Conservation (phyloP, 1,284 basidiomycete species). For the Schizopora paradoxa region DNA sequence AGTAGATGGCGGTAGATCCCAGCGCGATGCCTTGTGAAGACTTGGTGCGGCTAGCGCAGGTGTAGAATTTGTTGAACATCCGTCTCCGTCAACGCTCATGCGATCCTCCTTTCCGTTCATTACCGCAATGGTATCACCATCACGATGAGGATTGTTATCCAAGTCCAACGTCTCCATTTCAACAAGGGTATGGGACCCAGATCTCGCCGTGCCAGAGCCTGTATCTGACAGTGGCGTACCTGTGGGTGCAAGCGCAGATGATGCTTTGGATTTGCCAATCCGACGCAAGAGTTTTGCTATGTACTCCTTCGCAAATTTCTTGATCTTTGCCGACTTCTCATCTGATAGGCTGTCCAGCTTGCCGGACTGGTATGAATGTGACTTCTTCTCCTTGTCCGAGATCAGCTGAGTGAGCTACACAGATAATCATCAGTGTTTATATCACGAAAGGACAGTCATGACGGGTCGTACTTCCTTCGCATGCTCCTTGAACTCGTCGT, state of each 20-base stretch:
- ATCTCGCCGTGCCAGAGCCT: no score
- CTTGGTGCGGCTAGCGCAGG: no score
- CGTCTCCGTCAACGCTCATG: no score
- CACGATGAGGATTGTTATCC: no score
- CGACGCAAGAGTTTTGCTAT: conserved; percentile 63
- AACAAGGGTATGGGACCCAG: no score
- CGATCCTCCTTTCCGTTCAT: no score
- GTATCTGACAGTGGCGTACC: background rate
- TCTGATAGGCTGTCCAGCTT: conserved; percentile 74
- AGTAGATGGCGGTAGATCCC: no score
- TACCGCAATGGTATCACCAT: no score
- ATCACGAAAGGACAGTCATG: conserved; percentile 8
- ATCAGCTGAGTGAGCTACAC: conserved; percentile 72
- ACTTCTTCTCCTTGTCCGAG: conserved; percentile 91
- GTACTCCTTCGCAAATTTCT: conserved; percentile 90
- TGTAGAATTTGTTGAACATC: no score
- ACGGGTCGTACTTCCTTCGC: conserved; percentile 78
- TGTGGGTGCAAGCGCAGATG: conserved; percentile 18
- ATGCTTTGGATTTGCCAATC: conserved; percentile 45
- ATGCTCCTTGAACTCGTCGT: conserved; percentile 89
- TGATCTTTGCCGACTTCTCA: conserved; percentile 88
- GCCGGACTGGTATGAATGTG: conserved; percentile 65
- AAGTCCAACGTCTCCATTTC: no score
- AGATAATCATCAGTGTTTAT: conserved; percentile 5
- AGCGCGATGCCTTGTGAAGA: no score